A percentile compares a stretch with the other conserved stretches of the same genome.
These are phyloP conservation scores for Phoma sp. DNA, from an alignment of 2,329 filamentous ascomycete species.

Conservation along the genomic window DNA sequence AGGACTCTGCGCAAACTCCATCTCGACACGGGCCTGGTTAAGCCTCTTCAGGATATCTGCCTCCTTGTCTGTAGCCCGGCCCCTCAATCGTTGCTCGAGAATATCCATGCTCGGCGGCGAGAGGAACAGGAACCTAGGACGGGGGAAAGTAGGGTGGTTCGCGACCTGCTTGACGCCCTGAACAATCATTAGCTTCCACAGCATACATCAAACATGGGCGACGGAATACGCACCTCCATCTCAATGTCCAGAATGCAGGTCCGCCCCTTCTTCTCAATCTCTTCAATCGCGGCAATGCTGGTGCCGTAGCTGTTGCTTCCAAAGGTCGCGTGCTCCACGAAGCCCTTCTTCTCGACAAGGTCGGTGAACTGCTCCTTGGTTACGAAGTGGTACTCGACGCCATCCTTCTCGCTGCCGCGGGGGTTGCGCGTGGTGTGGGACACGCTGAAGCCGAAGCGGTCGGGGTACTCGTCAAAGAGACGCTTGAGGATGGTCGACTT, in stretches of 20 bases:
- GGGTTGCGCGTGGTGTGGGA: slow-evolving; percentile 81
- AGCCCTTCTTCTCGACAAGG: slow-evolving; percentile 67
- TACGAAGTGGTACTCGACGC: slow-evolving; percentile 80
- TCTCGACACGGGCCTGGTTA: slow-evolving; percentile 55
- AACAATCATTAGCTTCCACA: background rate
- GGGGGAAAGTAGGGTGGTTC: slow-evolving; percentile 68
- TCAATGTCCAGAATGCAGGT: slow-evolving; percentile 93
- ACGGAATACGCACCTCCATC: slow-evolving; percentile 73
- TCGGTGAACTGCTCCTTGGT: slow-evolving; percentile 57
- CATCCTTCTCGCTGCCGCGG: slow-evolving; percentile 76
- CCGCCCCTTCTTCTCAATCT: slow-evolving; percentile 73
- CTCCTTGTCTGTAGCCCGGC: slow-evolving; percentile 54
- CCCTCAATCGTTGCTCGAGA: slow-evolving; percentile 68
- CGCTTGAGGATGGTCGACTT: slow-evolving; percentile 81
- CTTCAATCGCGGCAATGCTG: slow-evolving; percentile 77
- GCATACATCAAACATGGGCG: background rate
- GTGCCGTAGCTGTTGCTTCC: slow-evolving; percentile 89
- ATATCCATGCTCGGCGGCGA: slow-evolving; percentile 78
- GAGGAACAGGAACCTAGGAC: slow-evolving; percentile 83
- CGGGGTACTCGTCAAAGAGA: slow-evolving; percentile 71
- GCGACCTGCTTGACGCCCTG: slow-evolving; percentile 93
- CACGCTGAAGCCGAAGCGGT: slow-evolving; percentile 69
- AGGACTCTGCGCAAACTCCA: slow-evolving; percentile 50
- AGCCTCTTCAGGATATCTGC: slow-evolving; percentile 58
- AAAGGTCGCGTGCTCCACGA: slow-evolving; percentile 89